Base-by-base conservation (phyloP, 2,329 filamentous ascomycete species). In the Epichloe bromicola region DNA sequence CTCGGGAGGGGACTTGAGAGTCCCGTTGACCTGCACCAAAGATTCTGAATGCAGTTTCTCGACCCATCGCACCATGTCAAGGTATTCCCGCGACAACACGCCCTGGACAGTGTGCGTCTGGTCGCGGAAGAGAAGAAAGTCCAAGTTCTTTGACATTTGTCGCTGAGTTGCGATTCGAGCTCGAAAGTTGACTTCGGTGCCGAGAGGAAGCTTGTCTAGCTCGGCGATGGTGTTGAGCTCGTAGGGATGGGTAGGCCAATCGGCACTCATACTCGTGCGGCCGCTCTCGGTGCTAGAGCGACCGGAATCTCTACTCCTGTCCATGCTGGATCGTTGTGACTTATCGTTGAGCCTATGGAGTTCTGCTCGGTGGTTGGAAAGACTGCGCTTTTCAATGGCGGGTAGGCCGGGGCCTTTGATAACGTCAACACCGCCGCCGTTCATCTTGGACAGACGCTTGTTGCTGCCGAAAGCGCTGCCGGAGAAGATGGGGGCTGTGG, bases 51-150 rank as follows among this genome's bases (percentile, higher is more conserved):
- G 82, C 44, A 95, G 73, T 63, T 88, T 87, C 67, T 94, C 86
- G 3, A 87, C 86, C 86, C 88, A 95, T 62, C 86, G 83, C 30
- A 95, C 75, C 76, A 95, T 91, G 59, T 85, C 80, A 78, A 56
- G 81, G 71, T 61, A 70, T 55, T 64, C 65, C 57, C 64, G 65
- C 51, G 65, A 55, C 15, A 96, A 72, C 3, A 95, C 86, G 55
- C 88, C 89, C 66, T 96, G 90, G 48, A 95, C 80, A 23, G 88
- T 93, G 57, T 79, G 75, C 12, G 86, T 82, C 68, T 90, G 85
- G 67, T 95, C 88, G 51, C 90, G 83, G 62, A 95, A 85, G 53
- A 95, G 78, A 42, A 95, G 71, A 66, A 95, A 95, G 60, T 88
- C 86, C 36, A 95, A 74, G 58, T 86, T 84, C 59, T 86, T 78